Base-by-base conservation (phyloP, 257 asterid genomes). In the Gardenia jasminoides region DNA sequence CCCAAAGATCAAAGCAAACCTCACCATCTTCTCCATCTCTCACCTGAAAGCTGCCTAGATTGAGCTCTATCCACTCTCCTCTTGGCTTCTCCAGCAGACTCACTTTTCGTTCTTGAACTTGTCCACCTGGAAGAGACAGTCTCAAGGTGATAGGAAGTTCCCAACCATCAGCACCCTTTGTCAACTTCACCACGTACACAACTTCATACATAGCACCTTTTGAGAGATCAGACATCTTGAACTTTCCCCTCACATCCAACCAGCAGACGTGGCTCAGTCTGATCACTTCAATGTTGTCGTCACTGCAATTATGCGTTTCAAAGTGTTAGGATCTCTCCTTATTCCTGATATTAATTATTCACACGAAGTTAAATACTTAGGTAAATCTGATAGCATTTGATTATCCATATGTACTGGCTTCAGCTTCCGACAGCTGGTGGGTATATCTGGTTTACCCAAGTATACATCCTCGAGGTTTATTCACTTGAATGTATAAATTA, bases 31-130 rank as follows among this genome's bases (percentile, higher is more conserved):
- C 33, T 19, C 61, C 79, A 7, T 46, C 11, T 5, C 8, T 22
- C 1, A 62, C 30, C 17, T 16, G 22, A 46, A 76, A 76, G 59
- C 71, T 17, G 26, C 80, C 80, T 20, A 76, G 46, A 8, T 75
- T 75, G 61, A 75, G 31, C 66, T 62, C 71, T 0, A 75, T 20
- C 79, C 79, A 75, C 39, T 41, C 8, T 16, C 71, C 71, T 43
- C 64, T 75, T 6, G 79, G 79, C 52, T 43, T 62, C 79, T 46
- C 71, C 79, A 75, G 12, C 69, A 75, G 56, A 62, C 79, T 75
- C 15, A 75, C n/a, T 43, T 4, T 44, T 17, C 79, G 54, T n/a
- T 41, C 61, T 13, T 22, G 68, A 28, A 50, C 28, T 17, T 28
- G 2, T 33, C 59, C 43, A 4, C 26, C 28, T 75, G 79, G 79